phyloP scores from a whole-genome alignment of 495 filamentous ascomycete species.

The Lasiosphaeria ovina region DNA sequence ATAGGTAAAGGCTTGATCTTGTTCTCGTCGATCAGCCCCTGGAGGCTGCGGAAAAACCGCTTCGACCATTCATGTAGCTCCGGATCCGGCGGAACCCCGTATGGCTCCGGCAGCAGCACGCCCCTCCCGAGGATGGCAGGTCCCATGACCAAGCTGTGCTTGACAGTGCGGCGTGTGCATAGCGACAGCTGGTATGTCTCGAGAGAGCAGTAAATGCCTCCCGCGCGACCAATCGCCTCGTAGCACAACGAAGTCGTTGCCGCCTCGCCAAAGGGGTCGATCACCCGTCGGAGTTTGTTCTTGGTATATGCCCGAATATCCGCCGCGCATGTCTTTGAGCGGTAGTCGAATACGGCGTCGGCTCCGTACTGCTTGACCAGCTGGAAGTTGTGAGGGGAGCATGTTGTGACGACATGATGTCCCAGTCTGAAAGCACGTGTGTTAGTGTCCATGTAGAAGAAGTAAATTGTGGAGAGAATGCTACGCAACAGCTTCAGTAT shows the following conservation, averaged over 20 bases:
- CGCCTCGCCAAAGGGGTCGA: slow-evolving; percentile 43
- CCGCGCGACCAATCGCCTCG: slow-evolving; percentile 21
- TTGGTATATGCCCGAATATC: slow-evolving; percentile 41
- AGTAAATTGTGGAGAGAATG: too few relatives aligned
- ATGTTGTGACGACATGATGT: slow-evolving; percentile 49
- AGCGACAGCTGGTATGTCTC: slow-evolving; percentile 19
- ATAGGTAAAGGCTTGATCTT: slow-evolving; percentile 10
- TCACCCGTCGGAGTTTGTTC: slow-evolving; percentile 33
- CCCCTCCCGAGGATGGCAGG: slow-evolving; percentile 11
- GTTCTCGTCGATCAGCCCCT: slow-evolving; percentile 6
- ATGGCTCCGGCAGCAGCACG: slow-evolving; percentile 9
- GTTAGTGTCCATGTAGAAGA: too few relatives aligned
- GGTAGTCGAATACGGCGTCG: slow-evolving; percentile 55
- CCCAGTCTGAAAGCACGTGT: slow-evolving; percentile 19
- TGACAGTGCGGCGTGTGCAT: slow-evolving; percentile 16
- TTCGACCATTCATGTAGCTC: slow-evolving; percentile 18
- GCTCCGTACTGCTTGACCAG: slow-evolving; percentile 54
- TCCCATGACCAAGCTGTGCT: slow-evolving; percentile 16
- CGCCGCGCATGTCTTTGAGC: slow-evolving; percentile 36
- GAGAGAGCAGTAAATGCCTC: slow-evolving; percentile 25
- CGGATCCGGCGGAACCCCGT: slow-evolving; percentile 11
- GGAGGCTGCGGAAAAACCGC: slow-evolving; percentile 7
- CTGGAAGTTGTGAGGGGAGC: slow-evolving; percentile 55
- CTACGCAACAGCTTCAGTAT: slow-evolving; percentile 30
- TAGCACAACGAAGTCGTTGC: slow-evolving; percentile 21